Conservation (phyloP, 1,139 yeast species). For the Eremothecium gossypii region DNA sequence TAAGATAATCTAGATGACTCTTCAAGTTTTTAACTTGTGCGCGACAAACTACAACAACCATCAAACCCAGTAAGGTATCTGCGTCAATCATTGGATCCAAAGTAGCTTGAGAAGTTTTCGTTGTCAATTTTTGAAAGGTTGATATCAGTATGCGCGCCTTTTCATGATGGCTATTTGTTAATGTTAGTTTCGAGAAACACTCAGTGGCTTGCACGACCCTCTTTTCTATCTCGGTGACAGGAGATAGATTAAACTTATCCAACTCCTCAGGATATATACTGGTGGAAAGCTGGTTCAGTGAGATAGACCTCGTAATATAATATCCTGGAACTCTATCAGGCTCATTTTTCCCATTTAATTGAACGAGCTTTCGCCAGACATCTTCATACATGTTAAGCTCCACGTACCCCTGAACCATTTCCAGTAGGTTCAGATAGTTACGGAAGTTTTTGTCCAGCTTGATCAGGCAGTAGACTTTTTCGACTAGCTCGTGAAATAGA, state of each 20-base stretch:
- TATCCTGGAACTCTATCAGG: conserved; percentile 23
- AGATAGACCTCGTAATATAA: conserved; percentile 41
- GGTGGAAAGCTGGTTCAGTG: conserved; percentile 64
- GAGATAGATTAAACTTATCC: conserved; percentile 30
- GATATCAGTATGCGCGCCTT: conserved; percentile 47
- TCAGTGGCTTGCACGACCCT: conserved; percentile 45
- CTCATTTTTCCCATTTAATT: conserved; percentile 8
- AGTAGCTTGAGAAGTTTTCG: conserved; percentile 16
- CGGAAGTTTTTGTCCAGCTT: conserved; percentile 30
- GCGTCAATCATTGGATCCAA: conserved; percentile 50
- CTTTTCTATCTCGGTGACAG: conserved; percentile 34
- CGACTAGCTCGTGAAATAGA: not conserved
- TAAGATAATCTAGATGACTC: conserved; percentile 57
- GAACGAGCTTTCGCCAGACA: conserved; percentile 35
- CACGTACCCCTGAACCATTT: conserved; percentile 56
- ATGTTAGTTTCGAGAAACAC: conserved; percentile 44
- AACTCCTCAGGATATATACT: conserved; percentile 33
- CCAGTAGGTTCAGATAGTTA: conserved; percentile 40
- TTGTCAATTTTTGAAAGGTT: conserved; percentile 41
- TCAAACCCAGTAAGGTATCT: conserved; percentile 64
- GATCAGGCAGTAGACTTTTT: conserved; percentile 8
- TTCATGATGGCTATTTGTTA: conserved; percentile 41
- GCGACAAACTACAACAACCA: conserved; percentile 63
- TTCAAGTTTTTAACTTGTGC: conserved; percentile 51
- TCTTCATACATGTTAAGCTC: conserved; percentile 59